Evolutionary conservation across 1,284 basidiomycete genomes (phyloP).

Genomic region (Ustilago hordei): DNA sequence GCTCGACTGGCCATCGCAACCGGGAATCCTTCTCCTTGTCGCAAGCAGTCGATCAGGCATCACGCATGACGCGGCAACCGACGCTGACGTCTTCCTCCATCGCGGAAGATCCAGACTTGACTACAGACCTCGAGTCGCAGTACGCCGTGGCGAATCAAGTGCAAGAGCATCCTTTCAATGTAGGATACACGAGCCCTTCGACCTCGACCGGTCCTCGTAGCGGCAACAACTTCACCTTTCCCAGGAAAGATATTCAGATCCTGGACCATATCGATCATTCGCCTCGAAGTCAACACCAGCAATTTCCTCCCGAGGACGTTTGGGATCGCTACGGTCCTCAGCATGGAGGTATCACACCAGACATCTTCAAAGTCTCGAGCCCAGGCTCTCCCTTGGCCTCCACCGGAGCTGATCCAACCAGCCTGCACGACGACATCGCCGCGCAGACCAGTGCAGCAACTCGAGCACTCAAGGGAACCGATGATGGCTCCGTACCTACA

Average conservation of each 20-base stretch:
- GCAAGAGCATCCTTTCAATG: conserved; percentile 39
- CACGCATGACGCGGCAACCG: conserved; percentile 18
- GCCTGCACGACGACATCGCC: conserved; percentile 55
- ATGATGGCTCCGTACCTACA: conserved; percentile 28
- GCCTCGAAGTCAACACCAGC: conserved; percentile 24
- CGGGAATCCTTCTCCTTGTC: conserved; percentile 49
- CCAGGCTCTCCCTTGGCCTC: conserved; percentile 8
- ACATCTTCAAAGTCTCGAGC: conserved; percentile 11
- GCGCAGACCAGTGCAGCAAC: conserved; percentile 63
- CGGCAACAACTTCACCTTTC: conserved; percentile 4
- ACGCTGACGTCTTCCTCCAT: conserved; percentile 11
- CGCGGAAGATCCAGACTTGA: conserved; percentile 20
- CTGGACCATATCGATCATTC: conserved; percentile 13
- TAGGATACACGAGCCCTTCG: conserved; percentile 29
- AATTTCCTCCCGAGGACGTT: conserved; percentile 26
- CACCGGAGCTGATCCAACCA: conserved; percentile 15
- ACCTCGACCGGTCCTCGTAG: neutral
- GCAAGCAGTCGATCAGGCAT: conserved; percentile 46
- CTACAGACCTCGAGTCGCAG: conserved; percentile 14
- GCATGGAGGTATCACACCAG: conserved; percentile 16
- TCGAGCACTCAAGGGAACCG: conserved; percentile 57
- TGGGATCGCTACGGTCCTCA: conserved; percentile 39
- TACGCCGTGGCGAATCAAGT: conserved; percentile 8
- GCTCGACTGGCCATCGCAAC: conserved; percentile 15
- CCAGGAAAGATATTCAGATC: neutral